phyloP scores from a whole-genome alignment of 371 early-diverging fungal species.

The Mortierella sp. region DNA sequence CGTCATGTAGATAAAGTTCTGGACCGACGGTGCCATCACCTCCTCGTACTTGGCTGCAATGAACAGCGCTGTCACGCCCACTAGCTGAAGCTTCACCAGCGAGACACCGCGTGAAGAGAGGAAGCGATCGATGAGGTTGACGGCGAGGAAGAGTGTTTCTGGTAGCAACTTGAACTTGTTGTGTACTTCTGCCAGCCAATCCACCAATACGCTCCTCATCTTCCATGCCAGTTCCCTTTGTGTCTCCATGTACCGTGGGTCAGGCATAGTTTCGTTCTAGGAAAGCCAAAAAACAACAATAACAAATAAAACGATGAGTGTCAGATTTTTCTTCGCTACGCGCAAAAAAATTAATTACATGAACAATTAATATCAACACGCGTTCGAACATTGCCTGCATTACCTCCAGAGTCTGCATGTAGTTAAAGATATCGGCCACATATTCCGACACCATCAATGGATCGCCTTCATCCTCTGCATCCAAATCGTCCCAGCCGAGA shows the following conservation, averaged over 20 bases:
- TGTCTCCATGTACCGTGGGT: slow-evolving; percentile 84
- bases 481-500: slow-evolving; percentile 69
- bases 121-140: slow-evolving; percentile 98
- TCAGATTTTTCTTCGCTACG: background rate
- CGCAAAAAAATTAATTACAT: background rate
- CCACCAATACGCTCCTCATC: slow-evolving; percentile 93
- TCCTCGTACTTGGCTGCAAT: slow-evolving; percentile 99
- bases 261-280: slow-evolving; percentile 76
- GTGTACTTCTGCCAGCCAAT: slow-evolving; percentile 94
- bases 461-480: slow-evolving; percentile 76
- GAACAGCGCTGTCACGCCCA: slow-evolving; percentile 95
- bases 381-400: background rate
- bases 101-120: slow-evolving; percentile 89
- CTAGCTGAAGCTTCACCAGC: slow-evolving; percentile 93
- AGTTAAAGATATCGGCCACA: slow-evolving; percentile 89
- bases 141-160: slow-evolving; percentile 96
- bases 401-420: slow-evolving; percentile 86
- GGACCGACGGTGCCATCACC: slow-evolving; percentile 84
- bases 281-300: background rate
- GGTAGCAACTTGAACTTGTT: slow-evolving; percentile 92
- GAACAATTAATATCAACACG: background rate
- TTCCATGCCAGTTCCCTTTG: slow-evolving; percentile 95
- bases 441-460: slow-evolving; percentile 96
- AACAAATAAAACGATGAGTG: background rate
- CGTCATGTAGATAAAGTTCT: slow-evolving; percentile 86